Conservation (phyloP, 805 yeast genomes). For the Ogataea nakhonphanomensis region DNA sequence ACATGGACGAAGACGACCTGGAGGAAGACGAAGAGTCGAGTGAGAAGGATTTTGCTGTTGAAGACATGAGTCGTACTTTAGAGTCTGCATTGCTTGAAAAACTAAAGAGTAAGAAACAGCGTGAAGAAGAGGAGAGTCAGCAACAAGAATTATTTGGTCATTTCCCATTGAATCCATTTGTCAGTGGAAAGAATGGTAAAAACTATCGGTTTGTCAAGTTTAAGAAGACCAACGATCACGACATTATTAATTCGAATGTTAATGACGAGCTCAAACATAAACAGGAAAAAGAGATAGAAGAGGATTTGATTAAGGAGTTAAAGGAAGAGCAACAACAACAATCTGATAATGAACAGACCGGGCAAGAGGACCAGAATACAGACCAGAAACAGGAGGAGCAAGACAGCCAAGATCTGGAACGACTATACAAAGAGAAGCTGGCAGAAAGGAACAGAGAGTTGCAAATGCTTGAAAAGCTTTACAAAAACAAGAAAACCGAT, state of each 20-base stretch:
- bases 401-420: slow-evolving; percentile 15
- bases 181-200: slow-evolving; percentile 29
- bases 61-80: slow-evolving; percentile 15
- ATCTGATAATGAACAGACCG: slow-evolving; percentile 3
- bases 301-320: slow-evolving; percentile 14
- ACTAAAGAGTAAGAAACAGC: slow-evolving; percentile 10
- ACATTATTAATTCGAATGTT: slow-evolving; percentile 28
- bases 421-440: slow-evolving; percentile 13
- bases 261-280: slow-evolving; percentile 20
- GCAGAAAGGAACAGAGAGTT: slow-evolving; percentile 28
- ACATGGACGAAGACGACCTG: slow-evolving; percentile 24
- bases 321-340: slow-evolving; percentile 7
- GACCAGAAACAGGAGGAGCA: slow-evolving; percentile 9
- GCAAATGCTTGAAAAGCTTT: slow-evolving; percentile 24
- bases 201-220: slow-evolving; percentile 32
- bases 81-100: slow-evolving; percentile 15
- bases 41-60: slow-evolving; percentile 11
- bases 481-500: slow-evolving; percentile 17
- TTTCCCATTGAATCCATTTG: slow-evolving; percentile 31
- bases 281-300: slow-evolving; percentile 19
- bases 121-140: slow-evolving; percentile 9
- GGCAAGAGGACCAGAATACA: slow-evolving; percentile 2
- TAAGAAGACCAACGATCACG: slow-evolving; percentile 26
- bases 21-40: slow-evolving; percentile 17
- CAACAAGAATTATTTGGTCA: slow-evolving; percentile 29